phyloP scores from a whole-genome alignment of 2,329 filamentous ascomycete species.

The Stagonosporopsis vannaccii region DNA sequence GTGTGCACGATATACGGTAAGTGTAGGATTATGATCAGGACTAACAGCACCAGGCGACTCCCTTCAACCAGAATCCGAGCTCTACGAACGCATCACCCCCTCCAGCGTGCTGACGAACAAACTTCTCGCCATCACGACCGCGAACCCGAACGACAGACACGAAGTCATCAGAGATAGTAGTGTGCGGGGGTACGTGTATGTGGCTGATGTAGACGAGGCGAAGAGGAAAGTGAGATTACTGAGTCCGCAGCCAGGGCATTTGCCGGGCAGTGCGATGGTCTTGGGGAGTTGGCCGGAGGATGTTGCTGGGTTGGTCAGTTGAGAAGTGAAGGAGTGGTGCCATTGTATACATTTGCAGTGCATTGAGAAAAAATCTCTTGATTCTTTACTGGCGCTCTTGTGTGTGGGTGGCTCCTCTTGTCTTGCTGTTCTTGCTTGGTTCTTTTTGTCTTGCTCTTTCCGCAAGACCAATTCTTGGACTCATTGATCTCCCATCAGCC shows the following conservation, averaged over 20 bases:
- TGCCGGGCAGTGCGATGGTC: conserved; percentile 81
- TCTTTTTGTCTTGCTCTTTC: too few species aligned
- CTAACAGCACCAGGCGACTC: conserved; percentile 13
- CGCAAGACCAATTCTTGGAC: too few species aligned
- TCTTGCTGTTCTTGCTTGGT: not conserved
- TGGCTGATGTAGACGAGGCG: conserved; percentile 88
- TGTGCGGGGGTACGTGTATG: conserved; percentile 91
- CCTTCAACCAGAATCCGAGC: conserved; percentile 38
- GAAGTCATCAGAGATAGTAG: conserved; percentile 79
- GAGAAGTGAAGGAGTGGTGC: not conserved
- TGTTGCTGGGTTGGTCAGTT: conserved; percentile 73
- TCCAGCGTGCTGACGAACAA: conserved; percentile 77
- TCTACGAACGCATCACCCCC: conserved; percentile 70
- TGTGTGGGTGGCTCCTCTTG: not conserved
- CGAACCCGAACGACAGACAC: conserved; percentile 70
- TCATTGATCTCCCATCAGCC: not conserved
- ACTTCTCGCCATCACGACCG: conserved; percentile 84
- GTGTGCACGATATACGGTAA: too few species aligned
- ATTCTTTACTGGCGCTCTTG: not conserved
- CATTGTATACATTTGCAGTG: not conserved
- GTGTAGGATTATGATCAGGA: not conserved
- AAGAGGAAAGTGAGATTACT: conserved; percentile 82
- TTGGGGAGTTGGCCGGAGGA: conserved; percentile 89
- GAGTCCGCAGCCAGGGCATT: conserved; percentile 80
- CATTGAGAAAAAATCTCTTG: not conserved